phyloP scores from a whole-genome alignment of 169 alveolate species.

The Plasmodium knowlesi region DNA sequence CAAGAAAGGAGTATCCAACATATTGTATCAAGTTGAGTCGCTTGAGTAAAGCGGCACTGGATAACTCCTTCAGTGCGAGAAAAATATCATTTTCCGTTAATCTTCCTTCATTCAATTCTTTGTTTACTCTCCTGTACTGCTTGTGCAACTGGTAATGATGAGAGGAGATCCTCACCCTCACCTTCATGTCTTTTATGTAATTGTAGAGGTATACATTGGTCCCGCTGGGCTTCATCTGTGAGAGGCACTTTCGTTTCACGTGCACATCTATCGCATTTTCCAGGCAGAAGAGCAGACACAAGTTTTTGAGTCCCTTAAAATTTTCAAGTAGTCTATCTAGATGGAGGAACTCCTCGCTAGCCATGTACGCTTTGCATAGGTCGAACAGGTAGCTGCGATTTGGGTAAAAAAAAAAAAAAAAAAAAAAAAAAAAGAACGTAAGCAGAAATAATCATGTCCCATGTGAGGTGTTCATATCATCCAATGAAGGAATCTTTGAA shows the following conservation, averaged over 20 bases:
- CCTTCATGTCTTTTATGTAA: slow-evolving; percentile 23
- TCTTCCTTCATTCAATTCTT: not conserved
- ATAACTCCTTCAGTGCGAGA: not conserved
- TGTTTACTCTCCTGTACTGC: not conserved
- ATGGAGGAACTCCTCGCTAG: not conserved
- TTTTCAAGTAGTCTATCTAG: slow-evolving; percentile 4
- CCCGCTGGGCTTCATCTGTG: slow-evolving; percentile 6
- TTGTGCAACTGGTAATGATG: slow-evolving; percentile 16
- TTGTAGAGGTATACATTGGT: slow-evolving; percentile 19
- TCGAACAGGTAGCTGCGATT: slow-evolving; percentile 28
- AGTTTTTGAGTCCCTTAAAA: slow-evolving; percentile 10
- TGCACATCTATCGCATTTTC: slow-evolving; percentile 12
- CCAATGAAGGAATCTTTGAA: not conserved
- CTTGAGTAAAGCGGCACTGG: slow-evolving; percentile 1
- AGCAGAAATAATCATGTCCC: not conserved
- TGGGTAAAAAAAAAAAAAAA: not conserved
- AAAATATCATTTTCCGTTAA: slow-evolving; percentile 15
- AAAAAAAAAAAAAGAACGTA: not conserved
- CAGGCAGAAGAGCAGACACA: slow-evolving; percentile 20
- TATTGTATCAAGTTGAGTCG: not conserved
- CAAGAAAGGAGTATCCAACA: not conserved
- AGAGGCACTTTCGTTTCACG: slow-evolving; percentile 1
- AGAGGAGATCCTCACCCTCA: slow-evolving; percentile 3
- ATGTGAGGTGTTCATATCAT: not conserved
- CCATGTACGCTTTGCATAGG: slow-evolving; percentile 2